Evolutionary conservation across 495 filamentous ascomycete genomes (phyloP).

Genomic region (Stereocaulon alpinum): DNA sequence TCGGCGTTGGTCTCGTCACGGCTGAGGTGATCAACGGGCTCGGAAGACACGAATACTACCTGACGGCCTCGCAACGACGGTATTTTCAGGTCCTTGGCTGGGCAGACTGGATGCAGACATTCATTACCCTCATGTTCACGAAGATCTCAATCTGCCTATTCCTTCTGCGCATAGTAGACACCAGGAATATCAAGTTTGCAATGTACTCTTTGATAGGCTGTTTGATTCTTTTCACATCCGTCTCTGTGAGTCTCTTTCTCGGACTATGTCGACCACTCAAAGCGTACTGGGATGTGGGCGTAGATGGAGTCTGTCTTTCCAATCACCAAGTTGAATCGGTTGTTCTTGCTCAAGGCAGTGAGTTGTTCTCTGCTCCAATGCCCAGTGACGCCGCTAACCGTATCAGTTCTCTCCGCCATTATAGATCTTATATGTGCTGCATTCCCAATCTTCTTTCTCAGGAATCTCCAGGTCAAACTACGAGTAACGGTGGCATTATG

Average conservation of each 20-base stretch:
- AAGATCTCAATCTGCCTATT: slow-evolving; percentile 22
- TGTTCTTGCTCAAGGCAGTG: slow-evolving; percentile 19
- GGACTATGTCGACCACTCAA: slow-evolving; percentile 19
- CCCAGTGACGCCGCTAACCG: background rate
- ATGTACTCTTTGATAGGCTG: slow-evolving; percentile 14
- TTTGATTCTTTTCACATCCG: slow-evolving; percentile 9
- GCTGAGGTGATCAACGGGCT: slow-evolving; percentile 17
- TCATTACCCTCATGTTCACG: slow-evolving; percentile 16
- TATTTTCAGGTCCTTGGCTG: slow-evolving; percentile 14
- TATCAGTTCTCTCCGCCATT: slow-evolving; percentile 1
- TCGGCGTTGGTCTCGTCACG: slow-evolving; percentile 17
- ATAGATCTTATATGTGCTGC: slow-evolving; percentile 4
- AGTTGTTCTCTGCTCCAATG: background rate
- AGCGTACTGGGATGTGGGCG: slow-evolving; percentile 17
- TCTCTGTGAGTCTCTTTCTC: slow-evolving; percentile 16
- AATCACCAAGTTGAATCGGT: slow-evolving; percentile 16
- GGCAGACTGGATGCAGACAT: slow-evolving; percentile 22
- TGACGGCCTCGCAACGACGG: slow-evolving; percentile 10
- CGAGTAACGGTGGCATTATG: slow-evolving; percentile 3
- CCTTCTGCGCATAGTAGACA: slow-evolving; percentile 18
- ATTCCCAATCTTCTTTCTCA: slow-evolving; percentile 9
- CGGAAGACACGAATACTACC: slow-evolving; percentile 19
- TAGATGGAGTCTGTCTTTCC: slow-evolving; percentile 15
- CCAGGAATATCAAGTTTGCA: background rate
- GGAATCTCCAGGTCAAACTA: slow-evolving; percentile 7